phyloP scores from a whole-genome alignment of 768 basidiomycete genomes.

The Fomitopsis serialis region DNA sequence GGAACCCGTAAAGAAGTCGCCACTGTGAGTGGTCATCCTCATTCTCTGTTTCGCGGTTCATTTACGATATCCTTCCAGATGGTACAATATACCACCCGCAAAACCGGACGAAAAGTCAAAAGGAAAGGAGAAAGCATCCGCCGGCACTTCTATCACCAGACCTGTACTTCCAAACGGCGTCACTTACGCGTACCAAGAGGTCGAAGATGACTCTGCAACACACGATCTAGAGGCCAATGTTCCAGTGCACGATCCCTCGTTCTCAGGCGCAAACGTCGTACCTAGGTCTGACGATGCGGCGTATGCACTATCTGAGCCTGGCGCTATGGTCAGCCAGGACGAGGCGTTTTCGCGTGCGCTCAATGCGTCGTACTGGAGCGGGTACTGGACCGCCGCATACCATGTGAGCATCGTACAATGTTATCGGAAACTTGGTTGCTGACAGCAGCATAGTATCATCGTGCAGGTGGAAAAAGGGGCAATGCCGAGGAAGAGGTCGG shows the following conservation, averaged over 20 bases:
- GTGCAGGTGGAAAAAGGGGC: conserved; percentile 3
- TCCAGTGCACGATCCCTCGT: conserved; percentile 62
- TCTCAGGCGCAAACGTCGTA: conserved; percentile 29
- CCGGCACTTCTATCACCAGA: conserved; percentile 3
- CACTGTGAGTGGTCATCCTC: conserved; percentile 43
- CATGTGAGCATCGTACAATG: conserved; percentile 43
- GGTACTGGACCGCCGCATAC: conserved; percentile 85
- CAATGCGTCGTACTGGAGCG: conserved; percentile 81
- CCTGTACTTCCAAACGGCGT: background rate
- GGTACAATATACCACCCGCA: conserved; percentile 64
- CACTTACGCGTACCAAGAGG: background rate
- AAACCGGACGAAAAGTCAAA: conserved; percentile 11
- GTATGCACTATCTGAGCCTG: conserved; percentile 27
- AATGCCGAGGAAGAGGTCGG: conserved; percentile 20
- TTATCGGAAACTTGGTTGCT: background rate
- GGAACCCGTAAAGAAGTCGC: conserved; percentile 63
- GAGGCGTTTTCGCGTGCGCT: conserved; percentile 75
- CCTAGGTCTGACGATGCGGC: conserved; percentile 13
- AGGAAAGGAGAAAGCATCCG: conserved; percentile 3
- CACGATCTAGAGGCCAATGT: conserved; percentile 67
- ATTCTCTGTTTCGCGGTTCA: conserved; percentile 2
- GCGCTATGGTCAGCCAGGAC: conserved; percentile 49
- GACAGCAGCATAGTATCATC: conserved; percentile 5
- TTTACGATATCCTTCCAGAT: conserved; percentile 35
- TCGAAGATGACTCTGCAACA: conserved; percentile 51